phyloP scores from a whole-genome alignment of 768 basidiomycete genomes.

The Mycena floridula region DNA sequence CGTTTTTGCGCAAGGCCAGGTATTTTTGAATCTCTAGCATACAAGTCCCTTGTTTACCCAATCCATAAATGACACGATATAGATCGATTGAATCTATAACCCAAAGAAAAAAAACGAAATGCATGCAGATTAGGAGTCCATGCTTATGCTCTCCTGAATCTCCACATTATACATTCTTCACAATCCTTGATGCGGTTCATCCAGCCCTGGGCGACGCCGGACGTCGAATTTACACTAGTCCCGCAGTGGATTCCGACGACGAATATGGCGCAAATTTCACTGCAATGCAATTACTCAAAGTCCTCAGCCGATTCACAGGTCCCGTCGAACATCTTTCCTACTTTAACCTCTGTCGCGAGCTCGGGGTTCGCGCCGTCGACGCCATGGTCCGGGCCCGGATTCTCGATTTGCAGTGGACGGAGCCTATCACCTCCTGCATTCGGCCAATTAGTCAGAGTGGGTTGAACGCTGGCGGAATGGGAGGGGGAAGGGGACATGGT shows the following conservation, averaged over 20 bases:
- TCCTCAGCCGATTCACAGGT: constrained; percentile 75
- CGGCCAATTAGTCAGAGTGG: no score
- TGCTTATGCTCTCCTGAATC: constrained; percentile 76
- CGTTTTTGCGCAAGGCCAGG: no score
- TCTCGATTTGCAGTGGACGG: constrained; percentile 73
- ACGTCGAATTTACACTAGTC: constrained; percentile 9
- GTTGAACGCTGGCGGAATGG: no score
- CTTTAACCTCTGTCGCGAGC: constrained; percentile 74
- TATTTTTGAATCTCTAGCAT: no score
- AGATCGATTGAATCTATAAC: no score
- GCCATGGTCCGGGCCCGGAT: constrained; percentile 79
- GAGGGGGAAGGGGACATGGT: no score
- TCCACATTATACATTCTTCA: constrained; percentile 83
- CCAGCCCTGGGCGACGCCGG: constrained; percentile 28
- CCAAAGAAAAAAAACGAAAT: no score
- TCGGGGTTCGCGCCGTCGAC: constrained; percentile 81
- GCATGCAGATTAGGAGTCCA: no score
- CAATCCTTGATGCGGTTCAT: constrained; percentile 58
- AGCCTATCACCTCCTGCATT: no score
- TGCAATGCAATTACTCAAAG: constrained; percentile 71
- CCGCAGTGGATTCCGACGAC: constrained; percentile 14
- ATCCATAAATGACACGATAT: no score
- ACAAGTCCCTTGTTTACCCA: no score
- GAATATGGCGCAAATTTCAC: constrained; percentile 54
- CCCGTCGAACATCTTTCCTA: constrained; percentile 67